These are phyloP conservation scores for Mycena amicta DNA, from an alignment of 768 basidiomycete species.

Conservation along the genomic window DNA sequence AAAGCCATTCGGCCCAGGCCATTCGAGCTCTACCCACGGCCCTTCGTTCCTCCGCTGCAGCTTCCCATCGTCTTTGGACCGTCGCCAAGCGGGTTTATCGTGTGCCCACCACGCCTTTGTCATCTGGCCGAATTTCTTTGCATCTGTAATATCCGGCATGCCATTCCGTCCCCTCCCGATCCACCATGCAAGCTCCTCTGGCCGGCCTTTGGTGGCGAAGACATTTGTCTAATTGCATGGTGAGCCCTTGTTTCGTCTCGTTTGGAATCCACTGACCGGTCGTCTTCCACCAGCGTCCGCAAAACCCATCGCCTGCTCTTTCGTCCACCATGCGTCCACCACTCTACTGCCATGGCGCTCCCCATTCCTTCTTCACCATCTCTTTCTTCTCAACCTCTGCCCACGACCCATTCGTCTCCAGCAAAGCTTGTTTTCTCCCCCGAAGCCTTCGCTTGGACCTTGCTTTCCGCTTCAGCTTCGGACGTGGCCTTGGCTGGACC, in stretches of 20 bases:
- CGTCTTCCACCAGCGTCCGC: no score
- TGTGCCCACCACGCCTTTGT: background rate
- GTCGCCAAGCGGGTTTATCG: background rate
- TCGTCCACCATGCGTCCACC: background rate
- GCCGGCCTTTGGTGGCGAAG: background rate
- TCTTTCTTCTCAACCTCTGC: background rate
- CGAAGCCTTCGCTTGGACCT: background rate
- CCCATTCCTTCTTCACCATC: background rate
- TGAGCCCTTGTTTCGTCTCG: background rate
- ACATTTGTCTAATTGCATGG: background rate
- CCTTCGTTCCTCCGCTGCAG: no score
- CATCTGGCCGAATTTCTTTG: background rate
- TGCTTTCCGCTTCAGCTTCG: background rate
- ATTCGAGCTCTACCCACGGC: no score
- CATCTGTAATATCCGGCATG: background rate
- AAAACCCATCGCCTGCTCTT: background rate
- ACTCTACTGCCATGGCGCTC: background rate
- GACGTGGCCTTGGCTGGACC: background rate
- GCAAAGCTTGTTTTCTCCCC: background rate
- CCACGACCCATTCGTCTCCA: background rate
- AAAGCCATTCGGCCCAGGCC: background rate
- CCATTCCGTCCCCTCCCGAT: background rate
- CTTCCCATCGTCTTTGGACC: background rate
- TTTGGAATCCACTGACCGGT: background rate
- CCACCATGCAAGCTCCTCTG: background rate